Conservation (phyloP, 495 filamentous ascomycete genomes). For the Xylaria grammica region DNA sequence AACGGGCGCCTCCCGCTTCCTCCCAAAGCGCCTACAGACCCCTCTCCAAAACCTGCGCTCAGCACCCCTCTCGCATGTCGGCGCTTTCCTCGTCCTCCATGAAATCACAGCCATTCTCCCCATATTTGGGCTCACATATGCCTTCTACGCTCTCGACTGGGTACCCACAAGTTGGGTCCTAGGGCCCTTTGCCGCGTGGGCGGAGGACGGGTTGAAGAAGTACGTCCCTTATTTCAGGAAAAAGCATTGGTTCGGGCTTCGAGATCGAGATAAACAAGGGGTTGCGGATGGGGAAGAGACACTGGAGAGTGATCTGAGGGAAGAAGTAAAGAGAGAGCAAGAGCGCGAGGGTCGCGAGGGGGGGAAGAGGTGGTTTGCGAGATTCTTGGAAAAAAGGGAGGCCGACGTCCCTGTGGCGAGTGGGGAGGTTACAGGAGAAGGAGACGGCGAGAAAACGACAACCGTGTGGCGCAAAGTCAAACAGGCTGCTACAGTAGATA, state of each 20-base stretch:
- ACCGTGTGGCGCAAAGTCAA: constrained; percentile 42
- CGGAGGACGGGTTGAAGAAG: constrained; percentile 51
- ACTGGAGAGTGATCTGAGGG: constrained; percentile 23
- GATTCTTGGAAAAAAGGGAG: constrained; percentile 12
- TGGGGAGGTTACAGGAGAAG: background rate
- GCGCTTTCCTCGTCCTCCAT: constrained; percentile 87
- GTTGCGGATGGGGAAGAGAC: constrained; percentile 23
- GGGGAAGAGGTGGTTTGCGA: constrained; percentile 20
- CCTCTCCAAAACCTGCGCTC: constrained; percentile 71
- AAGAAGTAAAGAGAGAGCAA: constrained; percentile 25
- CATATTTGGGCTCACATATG: constrained; percentile 70
- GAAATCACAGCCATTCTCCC: constrained; percentile 88
- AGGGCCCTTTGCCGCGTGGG: constrained; percentile 44
- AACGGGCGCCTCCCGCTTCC: constrained; percentile 60
- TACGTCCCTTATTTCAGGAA: constrained; percentile 50
- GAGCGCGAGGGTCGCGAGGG: constrained; percentile 22
- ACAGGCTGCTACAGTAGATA: constrained; percentile 33
- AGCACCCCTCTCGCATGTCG: constrained; percentile 82
- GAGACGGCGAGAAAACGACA: constrained; percentile 29
- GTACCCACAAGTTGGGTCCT: constrained; percentile 58
- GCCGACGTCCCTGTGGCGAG: background rate
- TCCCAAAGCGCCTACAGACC: constrained; percentile 59
- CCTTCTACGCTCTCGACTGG: constrained; percentile 78
- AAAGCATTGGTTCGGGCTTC: constrained; percentile 57
- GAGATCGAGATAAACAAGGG: constrained; percentile 25